phyloP scores from a whole-genome alignment of 164 flowering plant genomes.

The Litsea cubeba region DNA sequence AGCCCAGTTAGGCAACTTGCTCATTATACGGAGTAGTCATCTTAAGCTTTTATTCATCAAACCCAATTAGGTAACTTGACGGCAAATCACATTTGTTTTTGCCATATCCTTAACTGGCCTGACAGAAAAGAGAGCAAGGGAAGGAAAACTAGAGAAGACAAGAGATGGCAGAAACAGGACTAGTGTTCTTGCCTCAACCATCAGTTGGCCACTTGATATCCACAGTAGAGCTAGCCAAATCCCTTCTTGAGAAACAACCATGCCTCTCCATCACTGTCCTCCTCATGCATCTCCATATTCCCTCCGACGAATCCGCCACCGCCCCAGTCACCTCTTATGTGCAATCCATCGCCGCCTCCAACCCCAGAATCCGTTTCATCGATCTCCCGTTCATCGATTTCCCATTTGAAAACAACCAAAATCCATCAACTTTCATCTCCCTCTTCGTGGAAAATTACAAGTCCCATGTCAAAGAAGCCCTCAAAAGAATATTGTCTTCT shows the following conservation, averaged over 20 bases:
- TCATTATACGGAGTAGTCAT: no score
- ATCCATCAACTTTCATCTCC: background rate
- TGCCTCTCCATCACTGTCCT: slow-evolving; percentile 10
- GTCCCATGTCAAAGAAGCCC: slow-evolving; percentile 1
- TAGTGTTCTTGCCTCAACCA: slow-evolving; percentile 6
- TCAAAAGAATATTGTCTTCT: background rate
- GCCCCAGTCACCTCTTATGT: background rate
- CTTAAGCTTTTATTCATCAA: no score
- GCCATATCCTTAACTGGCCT: no score
- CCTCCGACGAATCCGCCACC: background rate
- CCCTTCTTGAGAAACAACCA: background rate
- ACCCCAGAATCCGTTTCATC: slow-evolving; percentile 4
- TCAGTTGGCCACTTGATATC: slow-evolving; percentile 4
- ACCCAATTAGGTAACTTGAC: no score
- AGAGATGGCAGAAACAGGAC: background rate
- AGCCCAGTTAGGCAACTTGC: no score
- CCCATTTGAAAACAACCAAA: background rate
- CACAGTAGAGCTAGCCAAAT: slow-evolving; percentile 8
- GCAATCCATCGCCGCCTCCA: slow-evolving; percentile 3
- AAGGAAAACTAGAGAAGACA: background rate
- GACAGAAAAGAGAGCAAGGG: background rate
- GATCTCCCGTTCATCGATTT: slow-evolving; percentile 1
- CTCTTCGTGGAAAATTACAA: background rate
- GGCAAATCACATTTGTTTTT: no score
- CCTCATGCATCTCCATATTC: background rate